Percentiles rank a stretch among this genome's conserved stretches.
These are phyloP conservation scores for Diplodia intermedia DNA, from an alignment of 2,329 filamentous ascomycete species.

Conservation along the genomic window DNA sequence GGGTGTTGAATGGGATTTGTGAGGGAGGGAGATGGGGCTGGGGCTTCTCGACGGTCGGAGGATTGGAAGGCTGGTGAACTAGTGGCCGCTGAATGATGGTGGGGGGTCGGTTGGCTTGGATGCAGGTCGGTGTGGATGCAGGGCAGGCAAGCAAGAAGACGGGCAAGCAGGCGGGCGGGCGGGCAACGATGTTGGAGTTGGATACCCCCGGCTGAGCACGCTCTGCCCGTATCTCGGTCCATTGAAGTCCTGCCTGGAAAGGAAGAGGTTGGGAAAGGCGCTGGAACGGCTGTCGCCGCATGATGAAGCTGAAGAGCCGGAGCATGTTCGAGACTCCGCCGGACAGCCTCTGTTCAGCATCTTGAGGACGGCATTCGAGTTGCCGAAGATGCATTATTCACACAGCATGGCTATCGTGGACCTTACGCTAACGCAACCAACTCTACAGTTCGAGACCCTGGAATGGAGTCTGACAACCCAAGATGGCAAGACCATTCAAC, in stretches of 20 bases:
- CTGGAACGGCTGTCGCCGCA: background rate
- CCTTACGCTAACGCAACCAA: background rate
- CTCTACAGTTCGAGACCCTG: conserved; percentile 77
- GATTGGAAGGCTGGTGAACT: background rate
- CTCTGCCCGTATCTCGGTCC: background rate
- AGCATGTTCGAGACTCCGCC: background rate
- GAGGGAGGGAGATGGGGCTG: background rate
- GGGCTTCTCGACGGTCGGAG: background rate
- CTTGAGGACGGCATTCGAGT: background rate
- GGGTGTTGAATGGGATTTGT: background rate
- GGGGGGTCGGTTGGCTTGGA: too few relatives aligned
- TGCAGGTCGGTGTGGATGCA: too few relatives aligned
- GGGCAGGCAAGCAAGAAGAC: too few relatives aligned
- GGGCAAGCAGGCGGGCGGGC: background rate
- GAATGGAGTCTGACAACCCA: conserved; percentile 84
- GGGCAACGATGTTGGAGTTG: background rate
- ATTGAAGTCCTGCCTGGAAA: background rate
- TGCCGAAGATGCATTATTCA: conserved; percentile 4
- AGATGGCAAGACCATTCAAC: conserved; percentile 71
- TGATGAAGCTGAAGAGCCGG: background rate
- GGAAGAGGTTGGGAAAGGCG: background rate
- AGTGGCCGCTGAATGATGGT: background rate
- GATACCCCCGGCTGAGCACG: background rate
- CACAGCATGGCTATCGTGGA: background rate
- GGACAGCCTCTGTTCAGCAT: background rate